Base-by-base conservation (phyloP, 352 stramenopile species). In the Phytophthora crassamura region DNA sequence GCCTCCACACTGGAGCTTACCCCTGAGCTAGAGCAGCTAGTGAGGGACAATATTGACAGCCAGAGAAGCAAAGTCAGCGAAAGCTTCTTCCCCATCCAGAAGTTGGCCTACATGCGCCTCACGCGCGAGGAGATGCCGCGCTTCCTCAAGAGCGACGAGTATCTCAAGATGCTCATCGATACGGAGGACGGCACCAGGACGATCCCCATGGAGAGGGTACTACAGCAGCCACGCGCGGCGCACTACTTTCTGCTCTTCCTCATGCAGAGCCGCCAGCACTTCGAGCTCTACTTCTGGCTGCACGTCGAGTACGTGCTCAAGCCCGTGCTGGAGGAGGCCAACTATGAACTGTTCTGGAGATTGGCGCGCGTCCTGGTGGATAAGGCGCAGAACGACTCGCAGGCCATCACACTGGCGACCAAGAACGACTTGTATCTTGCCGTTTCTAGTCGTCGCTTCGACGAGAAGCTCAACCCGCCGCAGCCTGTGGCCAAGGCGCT, bases 271-370 rank as follows among this genome's bases (percentile, higher is more conserved):
- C 80, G 87, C 7, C 87, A 95, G 64, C 87, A 95, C 60, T 94
- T 95, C 60, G 86, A 94, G 38, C 69, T 95, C 7, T 95, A 94
- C 74, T 93, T 95, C 34, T 95, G 87, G 87, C 75, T 95, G 15
- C 87, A 95, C 63, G 82, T 94, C 33, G 87, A 95, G 64, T 95
- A 94, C 56, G 84, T 94, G 18, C 79, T 95, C 9, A 93, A 91
- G 48, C 85, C 80, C 2, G 54, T 91, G 32, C 43, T 93, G 22
- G 79, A 89, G 7, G 59, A 64, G 9, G 69, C 69, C 3, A 82
- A 82, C 2, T 71, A 72, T 32, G 62, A 74, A 42, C 45, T 89
- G 5, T 95, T 93, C 48, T 95, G 87, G 87, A 77, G 77, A 50
- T 65, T 93, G 12, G 75, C 82, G 33, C 69, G 70, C 2, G 80